Percentiles rank a stretch among this genome's conserved stretches.
Evolutionary conservation across 441 rosid genomes (phyloP).

Genomic region (Erodium trifolium): DNA sequence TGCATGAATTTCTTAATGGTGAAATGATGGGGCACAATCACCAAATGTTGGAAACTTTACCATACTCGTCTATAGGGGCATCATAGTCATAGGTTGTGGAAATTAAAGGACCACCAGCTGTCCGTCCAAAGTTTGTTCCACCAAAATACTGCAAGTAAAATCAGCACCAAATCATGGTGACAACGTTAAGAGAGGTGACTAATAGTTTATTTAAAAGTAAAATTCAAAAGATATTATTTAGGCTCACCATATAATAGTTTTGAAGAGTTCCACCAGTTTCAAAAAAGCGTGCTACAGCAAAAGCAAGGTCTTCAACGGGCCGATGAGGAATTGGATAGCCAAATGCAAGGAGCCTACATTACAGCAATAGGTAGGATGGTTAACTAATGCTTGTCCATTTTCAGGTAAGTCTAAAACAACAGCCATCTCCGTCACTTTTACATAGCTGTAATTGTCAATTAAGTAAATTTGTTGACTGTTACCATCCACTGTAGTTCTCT

Average conservation of each 20-base stretch:
- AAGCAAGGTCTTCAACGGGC: slow-evolving; percentile 68
- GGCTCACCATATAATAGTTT: slow-evolving; percentile 59
- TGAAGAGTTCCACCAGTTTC: slow-evolving; percentile 62
- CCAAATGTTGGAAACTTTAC: slow-evolving; percentile 24
- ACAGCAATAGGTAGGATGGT: slow-evolving; percentile 7
- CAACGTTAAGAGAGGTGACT: slow-evolving; percentile 1
- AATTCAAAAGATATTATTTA: neutral
- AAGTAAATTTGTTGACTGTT: slow-evolving; percentile 7
- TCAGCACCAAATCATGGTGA: slow-evolving; percentile 11
- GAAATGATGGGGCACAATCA: neutral
- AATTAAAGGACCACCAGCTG: slow-evolving; percentile 56
- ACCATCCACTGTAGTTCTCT: slow-evolving; percentile 69
- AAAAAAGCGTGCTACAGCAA: slow-evolving; percentile 61
- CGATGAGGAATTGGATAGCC: slow-evolving; percentile 61
- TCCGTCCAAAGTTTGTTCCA: slow-evolving; percentile 66
- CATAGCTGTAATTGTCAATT: neutral
- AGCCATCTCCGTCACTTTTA: neutral
- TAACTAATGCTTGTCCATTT: slow-evolving; percentile 1
- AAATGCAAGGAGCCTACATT: slow-evolving; percentile 56
- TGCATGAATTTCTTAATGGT: neutral
- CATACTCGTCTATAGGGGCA: slow-evolving; percentile 67
- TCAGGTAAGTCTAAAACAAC: neutral
- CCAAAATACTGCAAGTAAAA: slow-evolving; percentile 52
- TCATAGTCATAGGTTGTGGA: slow-evolving; percentile 72
- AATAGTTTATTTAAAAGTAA: neutral